Conservation (phyloP, 2,329 filamentous ascomycete species). For the Emergomyces orientalis region DNA sequence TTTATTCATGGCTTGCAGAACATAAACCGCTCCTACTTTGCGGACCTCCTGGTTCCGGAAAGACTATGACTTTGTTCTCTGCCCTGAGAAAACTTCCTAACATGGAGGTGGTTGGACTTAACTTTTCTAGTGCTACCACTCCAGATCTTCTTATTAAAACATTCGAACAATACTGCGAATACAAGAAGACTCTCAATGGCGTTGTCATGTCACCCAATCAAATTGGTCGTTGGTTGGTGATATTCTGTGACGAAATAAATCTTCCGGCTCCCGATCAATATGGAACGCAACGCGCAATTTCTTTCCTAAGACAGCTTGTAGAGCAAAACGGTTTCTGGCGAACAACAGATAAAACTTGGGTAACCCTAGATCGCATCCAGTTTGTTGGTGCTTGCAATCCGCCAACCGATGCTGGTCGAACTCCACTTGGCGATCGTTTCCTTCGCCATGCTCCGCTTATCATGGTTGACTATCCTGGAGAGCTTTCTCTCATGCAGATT, state of each 20-base stretch:
- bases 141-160: constrained; percentile 98
- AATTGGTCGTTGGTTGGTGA: constrained; percentile 92
- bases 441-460: constrained; percentile 93
- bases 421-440: constrained; percentile 85
- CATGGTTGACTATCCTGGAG: constrained; percentile 98
- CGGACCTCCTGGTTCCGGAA: constrained; percentile 94
- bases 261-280: constrained; percentile 96
- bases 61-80: constrained; percentile 99
- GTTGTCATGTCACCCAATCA: constrained; percentile 93
- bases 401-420: constrained; percentile 92
- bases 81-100: constrained; percentile 92
- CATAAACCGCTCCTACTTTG: constrained; percentile 95
- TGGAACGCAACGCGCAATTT: constrained; percentile 92
- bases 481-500: constrained; percentile 89
- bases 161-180: constrained; percentile 98
- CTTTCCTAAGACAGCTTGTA: constrained; percentile 91
- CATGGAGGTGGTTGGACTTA: constrained; percentile 98
- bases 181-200: constrained; percentile 95
- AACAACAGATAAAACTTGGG: constrained; percentile 95
- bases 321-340: constrained; percentile 99
- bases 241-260: constrained; percentile 99
- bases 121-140: constrained; percentile 97
- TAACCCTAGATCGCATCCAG: constrained; percentile 92
- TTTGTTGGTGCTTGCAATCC: constrained; percentile 99
- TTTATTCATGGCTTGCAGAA: constrained; percentile 98